Percentiles rank a stretch among this genome's conserved stretches.
These are phyloP conservation scores for Simplicillium aogashimaense DNA, from an alignment of 2,329 filamentous ascomycete species.

Conservation along the genomic window DNA sequence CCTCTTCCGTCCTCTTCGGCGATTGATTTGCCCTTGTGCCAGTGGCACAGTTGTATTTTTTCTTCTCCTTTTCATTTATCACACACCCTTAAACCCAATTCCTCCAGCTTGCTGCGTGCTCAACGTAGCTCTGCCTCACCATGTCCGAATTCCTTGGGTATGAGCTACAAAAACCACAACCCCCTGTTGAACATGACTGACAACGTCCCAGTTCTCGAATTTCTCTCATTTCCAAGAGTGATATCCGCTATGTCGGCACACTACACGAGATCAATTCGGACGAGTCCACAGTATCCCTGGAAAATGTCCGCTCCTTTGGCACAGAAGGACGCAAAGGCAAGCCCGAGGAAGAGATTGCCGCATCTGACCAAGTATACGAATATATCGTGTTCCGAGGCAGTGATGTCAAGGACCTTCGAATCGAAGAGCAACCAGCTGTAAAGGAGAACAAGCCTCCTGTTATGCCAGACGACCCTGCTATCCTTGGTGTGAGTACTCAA, in stretches of 20 bases:
- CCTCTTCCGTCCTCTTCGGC: constrained; percentile 8
- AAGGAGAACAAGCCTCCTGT: constrained; percentile 67
- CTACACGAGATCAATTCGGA: constrained; percentile 98
- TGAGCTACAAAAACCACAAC: constrained; percentile 13
- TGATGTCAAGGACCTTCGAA: constrained; percentile 95
- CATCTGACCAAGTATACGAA: constrained; percentile 86
- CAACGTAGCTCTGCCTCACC: constrained; percentile 26
- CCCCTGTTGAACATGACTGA: constrained; percentile 16
- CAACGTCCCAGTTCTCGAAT: constrained; percentile 64
- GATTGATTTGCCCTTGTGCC: constrained; percentile 4
- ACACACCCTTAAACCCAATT: constrained; percentile 3
- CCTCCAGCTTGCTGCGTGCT: constrained; percentile 26
- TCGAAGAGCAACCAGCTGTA: constrained; percentile 70
- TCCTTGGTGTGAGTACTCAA: constrained; percentile 78
- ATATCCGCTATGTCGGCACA: constrained; percentile 95
- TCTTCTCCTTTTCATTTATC: constrained; percentile 10
- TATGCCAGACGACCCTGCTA: constrained; percentile 90
- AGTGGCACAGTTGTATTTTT: constrained; percentile 9
- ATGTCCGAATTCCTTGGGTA: constrained; percentile 56
- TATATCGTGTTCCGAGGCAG: constrained; percentile 98
- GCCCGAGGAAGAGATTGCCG: constrained; percentile 70
- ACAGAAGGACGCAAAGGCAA: constrained; percentile 81
- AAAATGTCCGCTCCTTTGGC: constrained; percentile 90
- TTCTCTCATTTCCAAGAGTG: constrained; percentile 93
- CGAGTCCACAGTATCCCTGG: constrained; percentile 89